Percentiles rank a stretch among this genome's conserved stretches.
These are phyloP conservation scores for Pichia phayaonensis DNA, from an alignment of 805 yeast genomes.

Conservation along the genomic window DNA sequence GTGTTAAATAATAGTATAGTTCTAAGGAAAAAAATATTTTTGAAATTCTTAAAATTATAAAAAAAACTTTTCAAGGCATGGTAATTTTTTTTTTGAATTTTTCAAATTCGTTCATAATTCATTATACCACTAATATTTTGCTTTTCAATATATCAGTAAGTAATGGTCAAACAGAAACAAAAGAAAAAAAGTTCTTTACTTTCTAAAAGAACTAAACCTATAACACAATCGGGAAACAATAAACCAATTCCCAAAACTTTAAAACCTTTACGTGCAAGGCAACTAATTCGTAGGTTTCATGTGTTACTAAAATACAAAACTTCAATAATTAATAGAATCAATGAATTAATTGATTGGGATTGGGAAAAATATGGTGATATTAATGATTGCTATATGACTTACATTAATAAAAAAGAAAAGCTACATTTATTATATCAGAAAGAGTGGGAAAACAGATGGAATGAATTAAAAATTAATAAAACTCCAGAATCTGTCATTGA, in stretches of 20 bases:
- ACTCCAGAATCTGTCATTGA: conserved; percentile 13
- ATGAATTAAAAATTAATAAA: conserved; percentile 19
- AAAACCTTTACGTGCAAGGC: conserved; percentile 67
- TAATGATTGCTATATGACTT: conserved; percentile 11
- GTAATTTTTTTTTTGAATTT: background rate
- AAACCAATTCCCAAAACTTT: conserved; percentile 33
- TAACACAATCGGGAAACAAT: background rate
- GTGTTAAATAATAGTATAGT: background rate
- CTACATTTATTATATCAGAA: conserved; percentile 6
- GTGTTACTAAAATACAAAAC: conserved; percentile 52
- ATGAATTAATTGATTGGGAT: background rate
- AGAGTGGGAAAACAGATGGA: conserved; percentile 7
- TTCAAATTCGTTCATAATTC: background rate
- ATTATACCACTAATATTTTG: background rate
- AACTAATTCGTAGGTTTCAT: conserved; percentile 72
- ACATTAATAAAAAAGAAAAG: conserved; percentile 8
- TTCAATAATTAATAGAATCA: conserved; percentile 26
- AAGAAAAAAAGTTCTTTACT: conserved; percentile 21
- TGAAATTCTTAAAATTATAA: background rate
- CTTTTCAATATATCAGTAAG: background rate
- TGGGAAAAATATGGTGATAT: background rate
- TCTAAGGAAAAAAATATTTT: background rate
- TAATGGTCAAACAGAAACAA: conserved; percentile 2
- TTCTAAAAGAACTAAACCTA: conserved; percentile 1
- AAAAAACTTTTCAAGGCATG: conserved; percentile 4